Percentiles rank a stretch among this genome's conserved stretches.
phyloP scores from a whole-genome alignment of 106 monocot genomes.

The Dioscorea dumetorum region DNA sequence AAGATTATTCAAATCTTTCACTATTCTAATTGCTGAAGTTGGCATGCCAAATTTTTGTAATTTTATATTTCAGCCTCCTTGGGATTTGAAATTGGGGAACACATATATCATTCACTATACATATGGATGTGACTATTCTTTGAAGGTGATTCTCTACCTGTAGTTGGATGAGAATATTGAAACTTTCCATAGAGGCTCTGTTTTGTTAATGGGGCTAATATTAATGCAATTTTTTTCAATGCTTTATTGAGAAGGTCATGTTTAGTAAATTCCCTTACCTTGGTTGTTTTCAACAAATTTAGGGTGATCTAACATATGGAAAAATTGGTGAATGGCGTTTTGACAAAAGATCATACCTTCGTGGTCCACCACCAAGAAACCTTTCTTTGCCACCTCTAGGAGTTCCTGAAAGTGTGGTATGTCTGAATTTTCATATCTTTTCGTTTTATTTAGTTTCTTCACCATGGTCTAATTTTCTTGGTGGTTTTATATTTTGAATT shows the following conservation, averaged over 20 bases:
- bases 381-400: conserved; percentile 35
- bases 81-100: conserved; percentile 37
- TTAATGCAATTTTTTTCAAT: too few species aligned
- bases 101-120: conserved; percentile 50
- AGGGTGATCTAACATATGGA: conserved; percentile 38
- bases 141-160: conserved; percentile 8
- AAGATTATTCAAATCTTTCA: not conserved
- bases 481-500: not conserved
- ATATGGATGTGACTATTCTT: conserved; percentile 40
- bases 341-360: conserved; percentile 37
- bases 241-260: too few species aligned
- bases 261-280: not conserved
- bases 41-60: not conserved
- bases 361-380: conserved; percentile 28
- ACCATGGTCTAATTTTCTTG: not conserved
- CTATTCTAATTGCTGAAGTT: not conserved
- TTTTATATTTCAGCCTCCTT: conserved; percentile 32
- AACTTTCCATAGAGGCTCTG: too few species aligned
- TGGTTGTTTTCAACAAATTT: not conserved
- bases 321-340: conserved; percentile 35
- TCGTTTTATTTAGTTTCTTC: not conserved
- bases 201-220: too few species aligned
- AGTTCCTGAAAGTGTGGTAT: conserved; percentile 38
- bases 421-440: not conserved
- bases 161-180: not conserved